Evolutionary conservation across 2,329 filamentous ascomycete species (phyloP), one percentile per base, ranked within the genome.

Genomic region (Coniochaeta hoffmannii): DNA sequence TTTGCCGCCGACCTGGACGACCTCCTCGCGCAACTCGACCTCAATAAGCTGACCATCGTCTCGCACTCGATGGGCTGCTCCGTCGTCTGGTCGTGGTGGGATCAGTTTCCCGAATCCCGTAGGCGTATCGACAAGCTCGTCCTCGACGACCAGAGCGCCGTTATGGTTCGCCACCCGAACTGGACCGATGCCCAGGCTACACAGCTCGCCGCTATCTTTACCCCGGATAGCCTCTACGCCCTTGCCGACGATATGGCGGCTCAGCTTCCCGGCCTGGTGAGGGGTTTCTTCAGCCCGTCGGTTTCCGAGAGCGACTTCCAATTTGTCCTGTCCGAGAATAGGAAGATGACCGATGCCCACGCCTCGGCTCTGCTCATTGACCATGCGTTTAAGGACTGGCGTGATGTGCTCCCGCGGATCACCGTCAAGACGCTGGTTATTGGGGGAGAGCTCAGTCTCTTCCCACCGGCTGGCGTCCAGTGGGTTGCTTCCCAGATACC

Each of bases 61-160:
- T 69, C 63, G 1, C 70, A 72, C 57, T 70, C 68, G 0, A 71
- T 71, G 64, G 70, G 69, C 11, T 63, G 60, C n/a, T 63, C 63
- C 1, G 56, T 71, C 2, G 56, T 62, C 2, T 71, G 67, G 67
- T 65, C 67, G 1, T 64, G 64, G 55, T 69, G 66, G 64, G 66
- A 69, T 53, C 53, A 65, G 31, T 70, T 64, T 53, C 53, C 63
- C 8, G 59, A 63, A 19, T 55, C 59, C 32, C 65, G 57, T 31
- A 34, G 50, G 17, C 61, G 64, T 14, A 49, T 69, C 35, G 17
- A 36, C 15, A 62, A 61, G 28, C 55, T 71, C 15, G 66, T 68
- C 41, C 51, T 70, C 22, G 62, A 65, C 53, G 69, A 71, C 55
- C 63, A 70, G 50, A 56, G 65, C 0, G 53, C 66, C 1, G 50